Evolutionary conservation across 169 alveolate genomes (phyloP), one percentile per base, ranked within the genome.

Genomic region (Cryptosporidium ubiquitum): DNA sequence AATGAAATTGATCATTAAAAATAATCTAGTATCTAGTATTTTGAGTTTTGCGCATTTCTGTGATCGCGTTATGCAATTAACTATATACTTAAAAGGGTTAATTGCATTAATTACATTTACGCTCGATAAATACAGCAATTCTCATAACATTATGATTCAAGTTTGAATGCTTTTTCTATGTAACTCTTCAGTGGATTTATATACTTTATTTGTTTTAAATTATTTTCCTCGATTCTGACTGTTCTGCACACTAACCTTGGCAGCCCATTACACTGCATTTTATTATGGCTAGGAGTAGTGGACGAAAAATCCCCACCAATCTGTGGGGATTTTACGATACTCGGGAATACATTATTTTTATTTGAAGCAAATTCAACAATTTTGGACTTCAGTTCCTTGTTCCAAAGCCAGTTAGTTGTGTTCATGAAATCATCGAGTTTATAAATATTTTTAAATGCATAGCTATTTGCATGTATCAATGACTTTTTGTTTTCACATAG

Each of bases 341-440:
- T 23, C 40, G 35, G 85, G n/a, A 58, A 35, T 14, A 16, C 51
- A 6, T n/a, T 37, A 55, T 37, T 57, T 40, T 35, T 73, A 18
- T 73, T 73, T 20, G 85, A 73, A 55, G 37, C 85, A n/a, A 57
- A 70, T 37, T 73, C 85, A 14, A 73, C 70, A 7, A 73, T 73
- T 26, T 51, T 44, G 2, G 85, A 73, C 71, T 73, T 73, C 20
- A 73, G 68, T 40, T 73, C 85, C 5, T 73, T 73, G 52, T 58
- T 73, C 85, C 85, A 73, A 52, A 73, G 69, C 85, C 85, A 73
- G 35, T 26, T 73, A 10, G 85, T 73, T 55, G 85, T 73, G 68
- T 73, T 73, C 85, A 73, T 73, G 14, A 73, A 73, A 35, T 73
- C 85, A 58, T 73, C 85, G 1, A 73, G 49, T 33, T 73, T 73